phyloP scores from a whole-genome alignment of 352 stramenopile genomes.

The Phytophthora pisi region DNA sequence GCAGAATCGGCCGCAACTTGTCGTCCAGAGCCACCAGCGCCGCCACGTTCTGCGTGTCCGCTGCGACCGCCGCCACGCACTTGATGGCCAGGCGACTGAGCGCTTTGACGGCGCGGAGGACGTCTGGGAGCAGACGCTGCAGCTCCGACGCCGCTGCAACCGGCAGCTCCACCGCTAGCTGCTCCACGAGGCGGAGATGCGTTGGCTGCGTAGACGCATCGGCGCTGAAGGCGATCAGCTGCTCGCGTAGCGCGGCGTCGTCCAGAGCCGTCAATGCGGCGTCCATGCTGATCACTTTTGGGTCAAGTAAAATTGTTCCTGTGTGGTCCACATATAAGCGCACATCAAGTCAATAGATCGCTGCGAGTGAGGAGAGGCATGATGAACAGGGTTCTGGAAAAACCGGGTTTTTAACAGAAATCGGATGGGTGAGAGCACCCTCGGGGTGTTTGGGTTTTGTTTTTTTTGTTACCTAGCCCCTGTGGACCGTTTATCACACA shows the following conservation, averaged over 20 bases:
- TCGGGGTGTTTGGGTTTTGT: too few relatives aligned
- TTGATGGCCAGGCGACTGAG: conserved; percentile 36
- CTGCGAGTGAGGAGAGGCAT: too few relatives aligned
- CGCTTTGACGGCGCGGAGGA: conserved; percentile 35
- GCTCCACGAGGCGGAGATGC: conserved; percentile 11
- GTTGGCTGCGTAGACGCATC: background rate
- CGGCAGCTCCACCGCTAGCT: conserved; percentile 22
- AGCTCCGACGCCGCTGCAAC: conserved; percentile 12
- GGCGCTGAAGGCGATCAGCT: background rate
- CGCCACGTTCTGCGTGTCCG: conserved; percentile 12
- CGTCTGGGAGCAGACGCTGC: background rate
- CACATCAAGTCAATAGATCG: too few relatives aligned
- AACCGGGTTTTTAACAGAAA: too few relatives aligned
- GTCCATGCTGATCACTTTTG: background rate
- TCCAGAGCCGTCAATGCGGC: conserved; percentile 20
- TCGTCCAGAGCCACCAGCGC: conserved; percentile 34
- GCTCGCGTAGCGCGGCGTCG: conserved; percentile 11
- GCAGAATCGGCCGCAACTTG: conserved; percentile 35
- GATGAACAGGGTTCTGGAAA: too few relatives aligned
- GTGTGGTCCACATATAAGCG: too few relatives aligned
- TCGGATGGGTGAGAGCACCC: too few relatives aligned
- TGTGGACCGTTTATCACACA: too few relatives aligned
- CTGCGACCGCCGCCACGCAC: conserved; percentile 16
- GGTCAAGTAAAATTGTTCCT: too few relatives aligned
- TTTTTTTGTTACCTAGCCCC: too few relatives aligned